phyloP scores from a whole-genome alignment of 1,284 basidiomycete genomes.

The Ustilago cynodontis region DNA sequence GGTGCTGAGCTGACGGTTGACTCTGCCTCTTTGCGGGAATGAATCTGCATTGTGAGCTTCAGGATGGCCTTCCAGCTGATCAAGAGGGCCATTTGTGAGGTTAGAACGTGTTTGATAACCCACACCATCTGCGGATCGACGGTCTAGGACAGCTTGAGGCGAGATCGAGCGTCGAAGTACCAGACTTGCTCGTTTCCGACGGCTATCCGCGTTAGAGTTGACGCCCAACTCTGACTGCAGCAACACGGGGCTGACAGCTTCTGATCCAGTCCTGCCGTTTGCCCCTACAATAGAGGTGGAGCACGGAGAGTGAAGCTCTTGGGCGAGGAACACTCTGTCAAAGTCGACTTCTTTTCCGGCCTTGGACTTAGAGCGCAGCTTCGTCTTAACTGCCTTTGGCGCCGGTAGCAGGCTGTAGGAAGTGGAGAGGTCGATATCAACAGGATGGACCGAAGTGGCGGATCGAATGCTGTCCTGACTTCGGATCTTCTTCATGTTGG shows the following conservation, averaged over 20 bases:
- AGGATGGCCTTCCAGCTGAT: neutral
- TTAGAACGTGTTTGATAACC: neutral
- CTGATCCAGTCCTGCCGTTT: neutral
- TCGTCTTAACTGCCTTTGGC: slow-evolving; percentile 30
- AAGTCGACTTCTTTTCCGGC: slow-evolving; percentile 54
- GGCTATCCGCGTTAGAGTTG: slow-evolving; percentile 13
- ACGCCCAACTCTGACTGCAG: slow-evolving; percentile 11
- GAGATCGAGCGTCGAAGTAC: slow-evolving; percentile 20
- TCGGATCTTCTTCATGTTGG: slow-evolving; percentile 27
- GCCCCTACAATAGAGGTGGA: neutral
- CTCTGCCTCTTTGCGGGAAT: neutral
- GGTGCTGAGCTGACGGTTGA: slow-evolving; percentile 33
- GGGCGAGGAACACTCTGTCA: slow-evolving; percentile 65
- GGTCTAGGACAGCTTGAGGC: slow-evolving; percentile 9
- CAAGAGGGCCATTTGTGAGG: slow-evolving; percentile 9
- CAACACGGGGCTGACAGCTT: slow-evolving; percentile 11
- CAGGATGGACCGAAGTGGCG: slow-evolving; percentile 6
- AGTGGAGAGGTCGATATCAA: slow-evolving; percentile 11
- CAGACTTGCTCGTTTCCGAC: slow-evolving; percentile 19
- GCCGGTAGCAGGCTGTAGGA: slow-evolving; percentile 16
- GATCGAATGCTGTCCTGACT: slow-evolving; percentile 47
- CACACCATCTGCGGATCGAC: slow-evolving; percentile 4
- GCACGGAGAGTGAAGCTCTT: slow-evolving; percentile 57
- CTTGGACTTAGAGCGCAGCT: slow-evolving; percentile 48
- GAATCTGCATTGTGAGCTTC: neutral